phyloP scores from a whole-genome alignment of 2,329 filamentous ascomycete genomes.

The Fusarium sacchari region DNA sequence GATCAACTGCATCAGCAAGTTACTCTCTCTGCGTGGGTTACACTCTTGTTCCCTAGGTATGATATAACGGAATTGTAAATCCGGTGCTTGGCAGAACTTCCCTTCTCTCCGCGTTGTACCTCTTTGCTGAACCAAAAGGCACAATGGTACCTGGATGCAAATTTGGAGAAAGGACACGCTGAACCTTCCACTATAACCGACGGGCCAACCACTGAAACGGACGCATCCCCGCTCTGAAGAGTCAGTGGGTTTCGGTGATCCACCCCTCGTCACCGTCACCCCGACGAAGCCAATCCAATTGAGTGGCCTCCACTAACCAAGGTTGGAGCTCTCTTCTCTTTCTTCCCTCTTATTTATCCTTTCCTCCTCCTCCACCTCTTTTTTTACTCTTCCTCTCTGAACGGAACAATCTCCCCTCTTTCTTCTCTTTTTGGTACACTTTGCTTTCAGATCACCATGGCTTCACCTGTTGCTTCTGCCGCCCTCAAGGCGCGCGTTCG shows the following conservation, averaged over 20 bases:
- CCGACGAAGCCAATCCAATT: slow-evolving; percentile 15
- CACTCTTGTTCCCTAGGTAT: background rate
- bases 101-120: slow-evolving; percentile 6
- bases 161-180: slow-evolving; percentile 30
- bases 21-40: too few species aligned
- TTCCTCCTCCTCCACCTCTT: background rate
- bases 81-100: background rate
- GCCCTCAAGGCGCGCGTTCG: slow-evolving; percentile 80
- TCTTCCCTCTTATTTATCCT: slow-evolving; percentile 26
- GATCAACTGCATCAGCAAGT: background rate
- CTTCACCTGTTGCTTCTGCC: slow-evolving; percentile 70
- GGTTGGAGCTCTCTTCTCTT: slow-evolving; percentile 27
- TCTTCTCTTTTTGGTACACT: slow-evolving; percentile 19
- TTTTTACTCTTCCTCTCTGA: background rate
- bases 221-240: slow-evolving; percentile 14
- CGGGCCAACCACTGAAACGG: slow-evolving; percentile 8
- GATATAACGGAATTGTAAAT: slow-evolving; percentile 15
- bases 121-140: background rate
- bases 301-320: slow-evolving; percentile 17
- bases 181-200: slow-evolving; percentile 22
- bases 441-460: slow-evolving; percentile 50
- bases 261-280: slow-evolving; percentile 38
- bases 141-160: slow-evolving; percentile 4
- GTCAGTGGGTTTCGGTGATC: slow-evolving; percentile 27
- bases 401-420: slow-evolving; percentile 36